These are phyloP conservation scores for Plantago elongata DNA, from an alignment of 257 asterid genomes.

Conservation along the genomic window DNA sequence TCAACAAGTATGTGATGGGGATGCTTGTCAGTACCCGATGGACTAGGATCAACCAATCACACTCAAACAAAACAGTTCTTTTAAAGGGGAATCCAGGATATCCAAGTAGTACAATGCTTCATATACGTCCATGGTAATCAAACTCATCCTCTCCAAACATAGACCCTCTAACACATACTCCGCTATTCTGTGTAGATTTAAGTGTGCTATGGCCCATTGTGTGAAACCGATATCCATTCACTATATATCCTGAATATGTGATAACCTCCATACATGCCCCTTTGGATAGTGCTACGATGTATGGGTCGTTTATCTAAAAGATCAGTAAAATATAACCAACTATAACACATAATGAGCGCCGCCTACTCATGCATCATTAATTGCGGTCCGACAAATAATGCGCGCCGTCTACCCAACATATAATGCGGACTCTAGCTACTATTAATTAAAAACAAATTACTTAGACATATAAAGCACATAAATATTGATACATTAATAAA, in stretches of 20 bases:
- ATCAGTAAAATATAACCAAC: too few relatives aligned
- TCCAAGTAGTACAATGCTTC: neutral
- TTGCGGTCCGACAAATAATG: too few relatives aligned
- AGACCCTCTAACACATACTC: neutral
- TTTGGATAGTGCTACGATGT: neutral
- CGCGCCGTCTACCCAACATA: too few relatives aligned
- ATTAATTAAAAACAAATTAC: too few relatives aligned
- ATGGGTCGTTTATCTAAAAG: neutral
- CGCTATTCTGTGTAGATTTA: neutral
- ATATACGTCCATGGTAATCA: neutral
- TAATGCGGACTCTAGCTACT: too few relatives aligned
- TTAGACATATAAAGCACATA: too few relatives aligned
- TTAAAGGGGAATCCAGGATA: neutral
- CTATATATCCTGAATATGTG: neutral
- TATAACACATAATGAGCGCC: too few relatives aligned
- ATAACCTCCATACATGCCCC: neutral
- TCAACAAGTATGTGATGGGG: neutral
- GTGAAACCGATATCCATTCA: constrained; percentile 5
- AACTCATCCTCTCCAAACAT: neutral
- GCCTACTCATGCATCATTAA: too few relatives aligned
- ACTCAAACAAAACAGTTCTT: neutral
- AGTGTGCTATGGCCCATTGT: neutral
- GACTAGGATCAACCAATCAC: neutral
- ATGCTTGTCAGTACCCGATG: neutral
- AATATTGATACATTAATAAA: too few relatives aligned